A percentile compares a stretch with the other conserved stretches of the same genome.
phyloP scores from a whole-genome alignment of 1,284 basidiomycete species.

The Pseudozyma pruni region DNA sequence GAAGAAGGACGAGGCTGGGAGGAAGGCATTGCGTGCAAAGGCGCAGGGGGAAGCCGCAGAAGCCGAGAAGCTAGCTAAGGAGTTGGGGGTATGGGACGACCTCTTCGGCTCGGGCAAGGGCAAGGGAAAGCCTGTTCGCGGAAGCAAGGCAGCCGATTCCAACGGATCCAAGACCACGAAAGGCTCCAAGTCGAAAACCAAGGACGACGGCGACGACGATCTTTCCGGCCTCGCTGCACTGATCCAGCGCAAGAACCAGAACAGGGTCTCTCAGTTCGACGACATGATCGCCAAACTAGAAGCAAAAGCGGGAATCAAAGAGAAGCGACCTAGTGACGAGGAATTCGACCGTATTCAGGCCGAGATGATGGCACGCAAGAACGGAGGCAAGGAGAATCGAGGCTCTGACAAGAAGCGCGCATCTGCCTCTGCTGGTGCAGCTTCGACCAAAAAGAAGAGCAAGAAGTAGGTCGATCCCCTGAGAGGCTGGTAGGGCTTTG shows the following conservation, averaged over 20 bases:
- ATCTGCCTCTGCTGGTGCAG: conserved; percentile 11
- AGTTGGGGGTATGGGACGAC: conserved; percentile 66
- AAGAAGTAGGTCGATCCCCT: conserved; percentile 26
- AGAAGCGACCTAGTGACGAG: conserved; percentile 42
- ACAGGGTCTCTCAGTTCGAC: conserved; percentile 52
- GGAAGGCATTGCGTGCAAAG: conserved; percentile 48
- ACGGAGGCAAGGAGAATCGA: conserved; percentile 32
- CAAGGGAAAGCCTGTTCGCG: conserved; percentile 31
- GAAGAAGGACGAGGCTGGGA: conserved; percentile 38
- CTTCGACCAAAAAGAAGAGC: conserved; percentile 36
- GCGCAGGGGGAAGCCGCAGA: conserved; percentile 55
- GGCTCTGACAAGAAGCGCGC: conserved; percentile 27
- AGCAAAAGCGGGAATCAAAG: conserved; percentile 50
- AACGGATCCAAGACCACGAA: conserved; percentile 17
- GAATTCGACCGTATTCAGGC: conserved; percentile 53
- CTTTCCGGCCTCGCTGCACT: conserved; percentile 50
- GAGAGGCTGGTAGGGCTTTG: too few species aligned
- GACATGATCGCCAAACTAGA: conserved; percentile 60
- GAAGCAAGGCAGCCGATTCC: conserved; percentile 5
- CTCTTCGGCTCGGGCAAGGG: conserved; percentile 53
- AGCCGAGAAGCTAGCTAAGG: conserved; percentile 59
- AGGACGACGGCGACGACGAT: conserved; percentile 38
- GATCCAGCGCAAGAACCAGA: conserved; percentile 50
- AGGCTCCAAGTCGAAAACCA: conserved; percentile 25
- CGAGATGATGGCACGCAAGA: conserved; percentile 44